Conservation (phyloP, 1,284 basidiomycete genomes). For the Malassezia sympodialis region DNA sequence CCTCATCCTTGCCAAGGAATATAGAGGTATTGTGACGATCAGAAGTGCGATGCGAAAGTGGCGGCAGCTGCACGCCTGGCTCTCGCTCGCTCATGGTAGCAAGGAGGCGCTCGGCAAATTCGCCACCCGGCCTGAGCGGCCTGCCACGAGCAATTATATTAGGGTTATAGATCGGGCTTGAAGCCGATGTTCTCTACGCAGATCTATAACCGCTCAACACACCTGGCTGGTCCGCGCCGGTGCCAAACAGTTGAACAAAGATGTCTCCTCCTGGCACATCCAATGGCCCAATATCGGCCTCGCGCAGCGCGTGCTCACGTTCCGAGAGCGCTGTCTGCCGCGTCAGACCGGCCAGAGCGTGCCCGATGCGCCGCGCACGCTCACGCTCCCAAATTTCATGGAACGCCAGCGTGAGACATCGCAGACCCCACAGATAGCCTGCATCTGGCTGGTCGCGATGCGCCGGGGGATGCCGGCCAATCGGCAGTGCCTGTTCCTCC, state of each 20-base stretch:
- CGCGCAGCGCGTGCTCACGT: constrained; percentile 20
- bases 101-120: background rate
- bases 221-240: constrained; percentile 7
- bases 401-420: constrained; percentile 60
- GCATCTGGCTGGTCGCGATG: constrained; percentile 78
- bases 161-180: background rate
- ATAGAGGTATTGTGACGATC: constrained; percentile 29
- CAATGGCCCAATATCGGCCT: constrained; percentile 31
- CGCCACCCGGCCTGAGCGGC: background rate
- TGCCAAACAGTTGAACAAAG: constrained; percentile 46
- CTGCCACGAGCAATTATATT: background rate
- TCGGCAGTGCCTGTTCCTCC: constrained; percentile 46
- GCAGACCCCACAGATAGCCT: constrained; percentile 84
- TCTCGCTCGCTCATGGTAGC: background rate
- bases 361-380: constrained; percentile 20
- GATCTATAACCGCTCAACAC: constrained; percentile 32
- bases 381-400: constrained; percentile 52
- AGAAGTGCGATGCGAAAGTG: too few species aligned
- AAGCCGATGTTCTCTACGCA: constrained; percentile 10
- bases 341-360: background rate
- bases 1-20: constrained; percentile 42
- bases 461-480: constrained; percentile 68
- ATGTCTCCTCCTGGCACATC: constrained; percentile 37
- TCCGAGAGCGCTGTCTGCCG: background rate
- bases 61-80: background rate